phyloP scores from a whole-genome alignment of 208 protist genomes.

The Wallacemonas sp. region DNA sequence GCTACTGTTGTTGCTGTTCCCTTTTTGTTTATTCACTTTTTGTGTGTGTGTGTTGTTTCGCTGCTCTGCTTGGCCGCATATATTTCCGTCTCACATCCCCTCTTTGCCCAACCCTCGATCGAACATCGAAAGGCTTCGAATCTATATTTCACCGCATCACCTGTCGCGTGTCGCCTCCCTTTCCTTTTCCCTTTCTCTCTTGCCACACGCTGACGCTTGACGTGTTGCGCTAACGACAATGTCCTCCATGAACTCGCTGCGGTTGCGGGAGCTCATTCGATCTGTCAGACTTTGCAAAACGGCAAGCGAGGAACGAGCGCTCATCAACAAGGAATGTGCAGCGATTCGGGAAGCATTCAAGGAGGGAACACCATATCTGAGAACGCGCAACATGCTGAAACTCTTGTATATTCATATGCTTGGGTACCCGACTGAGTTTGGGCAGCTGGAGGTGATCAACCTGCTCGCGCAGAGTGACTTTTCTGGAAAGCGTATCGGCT shows the following conservation, averaged over 20 bases:
- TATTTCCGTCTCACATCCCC: too few species aligned
- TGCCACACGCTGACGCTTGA: too few species aligned
- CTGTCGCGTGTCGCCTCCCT: too few species aligned
- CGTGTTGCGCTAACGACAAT: too few species aligned
- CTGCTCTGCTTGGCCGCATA: too few species aligned
- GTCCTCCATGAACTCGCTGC: conserved; percentile 73
- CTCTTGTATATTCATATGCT: conserved; percentile 99
- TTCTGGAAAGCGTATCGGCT: conserved; percentile 98
- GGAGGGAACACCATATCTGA: conserved; percentile 89
- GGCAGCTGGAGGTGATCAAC: conserved; percentile 98
- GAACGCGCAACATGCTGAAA: conserved; percentile 99
- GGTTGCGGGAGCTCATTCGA: conserved; percentile 97
- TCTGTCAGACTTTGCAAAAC: conserved; percentile 96
- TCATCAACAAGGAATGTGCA: conserved; percentile 96
- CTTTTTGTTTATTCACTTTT: too few species aligned
- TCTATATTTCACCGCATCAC: too few species aligned
- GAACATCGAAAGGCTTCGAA: too few species aligned
- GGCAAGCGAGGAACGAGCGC: conserved; percentile 94
- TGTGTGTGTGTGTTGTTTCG: too few species aligned
- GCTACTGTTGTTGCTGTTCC: too few species aligned
- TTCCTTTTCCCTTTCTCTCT: too few species aligned
- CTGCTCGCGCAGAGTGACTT: conserved; percentile 96
- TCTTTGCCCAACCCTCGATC: too few species aligned
- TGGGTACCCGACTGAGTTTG: conserved; percentile 99
- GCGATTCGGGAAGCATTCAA: conserved; percentile 94